Evolutionary conservation across 164 flowering plant species (phyloP), one percentile per base, ranked within the genome.

Genomic region (Akebia trifoliata): DNA sequence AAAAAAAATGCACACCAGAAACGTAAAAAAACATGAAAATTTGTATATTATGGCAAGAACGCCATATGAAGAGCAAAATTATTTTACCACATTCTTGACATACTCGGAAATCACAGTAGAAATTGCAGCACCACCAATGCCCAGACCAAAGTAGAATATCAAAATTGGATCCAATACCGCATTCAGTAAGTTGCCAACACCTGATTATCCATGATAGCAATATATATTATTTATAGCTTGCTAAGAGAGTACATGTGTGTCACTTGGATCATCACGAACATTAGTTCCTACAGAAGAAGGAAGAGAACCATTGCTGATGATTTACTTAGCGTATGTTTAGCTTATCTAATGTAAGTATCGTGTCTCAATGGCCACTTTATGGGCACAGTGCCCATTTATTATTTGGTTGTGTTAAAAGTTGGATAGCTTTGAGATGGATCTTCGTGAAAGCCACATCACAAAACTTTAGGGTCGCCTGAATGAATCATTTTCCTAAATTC

Each of bases 51-150:
- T 18, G 32, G 17, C 11, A 40, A n/a, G 17, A 43, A 36, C 30
- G 54, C 9, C 26, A 35, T 46, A 34, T 50, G 54, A 39, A 60
- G 55, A 47, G 28, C 38, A 17, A 25, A 65, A 30, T 59, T 55
- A 53, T 68, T 85, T 74, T 83, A 78, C 80, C 76, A 78, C 79
- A 74, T 69, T 61, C 43, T 47, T 65, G 69, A 82, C 98, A 39
- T 90, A 93, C 99, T 93, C 97, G 65, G 97, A 90, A 59, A 79
- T 81, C 77, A 93, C 99, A 36, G 95, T 87, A 52, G 99, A 67
- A 63, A 87, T 66, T 48, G 99, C 99, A 70, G 97, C 99, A 65
- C 99, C 99, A 56, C 80, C 65, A 58, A 84, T 62, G 40, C 99
- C 99, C 70, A 90, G 59, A 57, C 77, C 80, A 64, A 69, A 71